Evolutionary conservation across 257 asterid species (phyloP).

Genomic region (Primulina eburnea): DNA sequence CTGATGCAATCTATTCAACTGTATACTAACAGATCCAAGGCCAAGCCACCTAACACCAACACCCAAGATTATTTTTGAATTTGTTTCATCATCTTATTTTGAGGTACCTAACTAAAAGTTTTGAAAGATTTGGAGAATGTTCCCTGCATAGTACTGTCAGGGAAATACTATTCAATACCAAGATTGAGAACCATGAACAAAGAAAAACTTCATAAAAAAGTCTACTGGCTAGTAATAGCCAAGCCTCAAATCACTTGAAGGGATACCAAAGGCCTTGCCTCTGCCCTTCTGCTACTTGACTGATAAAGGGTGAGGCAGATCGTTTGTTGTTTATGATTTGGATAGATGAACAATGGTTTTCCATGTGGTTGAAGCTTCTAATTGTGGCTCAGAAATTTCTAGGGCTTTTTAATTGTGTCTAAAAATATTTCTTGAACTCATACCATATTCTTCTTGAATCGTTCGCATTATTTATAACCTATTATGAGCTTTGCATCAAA

Average conservation of each 20-base stretch:
- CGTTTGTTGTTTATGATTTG: not conserved
- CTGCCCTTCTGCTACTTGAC: too few species aligned
- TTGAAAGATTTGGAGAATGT: not conserved
- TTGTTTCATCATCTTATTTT: not conserved
- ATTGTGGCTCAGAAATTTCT: not conserved
- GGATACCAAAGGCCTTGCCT: not conserved
- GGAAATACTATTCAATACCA: not conserved
- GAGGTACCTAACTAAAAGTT: not conserved
- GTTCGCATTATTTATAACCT: not conserved
- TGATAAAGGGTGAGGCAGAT: too few species aligned
- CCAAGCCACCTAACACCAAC: not conserved
- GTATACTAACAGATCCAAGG: not conserved
- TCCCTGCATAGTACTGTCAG: not conserved
- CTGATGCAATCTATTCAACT: not conserved
- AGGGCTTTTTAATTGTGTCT: not conserved
- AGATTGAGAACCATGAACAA: not conserved
- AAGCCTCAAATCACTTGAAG: not conserved
- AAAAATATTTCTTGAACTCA: not conserved
- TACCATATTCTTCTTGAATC: not conserved
- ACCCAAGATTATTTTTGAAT: not conserved
- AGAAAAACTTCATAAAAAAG: too few species aligned
- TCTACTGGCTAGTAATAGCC: not conserved
- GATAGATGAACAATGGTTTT: not conserved
- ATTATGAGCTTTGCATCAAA: not conserved
- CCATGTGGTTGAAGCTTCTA: not conserved